Evolutionary conservation across 23 red algal species (phyloP), one percentile per base, ranked within the genome.

Genomic region (Agarophyton chilense): DNA sequence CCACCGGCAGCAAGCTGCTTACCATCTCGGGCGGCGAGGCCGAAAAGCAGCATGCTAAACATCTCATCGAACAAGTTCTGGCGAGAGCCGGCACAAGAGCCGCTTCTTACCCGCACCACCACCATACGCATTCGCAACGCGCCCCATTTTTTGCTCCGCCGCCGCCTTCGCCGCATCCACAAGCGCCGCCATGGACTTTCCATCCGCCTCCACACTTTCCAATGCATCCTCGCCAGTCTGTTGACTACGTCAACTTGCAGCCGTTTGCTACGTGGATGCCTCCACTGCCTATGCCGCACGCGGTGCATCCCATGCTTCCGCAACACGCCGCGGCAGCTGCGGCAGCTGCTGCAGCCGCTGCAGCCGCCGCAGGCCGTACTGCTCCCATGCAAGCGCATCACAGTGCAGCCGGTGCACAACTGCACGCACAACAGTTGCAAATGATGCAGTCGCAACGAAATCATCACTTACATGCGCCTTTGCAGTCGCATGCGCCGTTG

Each of bases 1-100:
- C 65, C 14, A 79, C 85, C 39, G 94, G 79, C 34, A 61, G 61
- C 56, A 96, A 96, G 73, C 94, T 96, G 52, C 80, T 96, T 35
- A 96, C 94, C 22, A 92, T 96, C 33, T 81, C 76, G 9, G 94
- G 94, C 43, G 90, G 86, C 56, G 58, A 72, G 45, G 35, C 49
- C 22, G 56, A 94, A 39, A 81, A 87, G n/a, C 65, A 94, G 63
- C 63, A 81, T 31, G 92, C 92, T 12, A 82, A 77, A 36, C 49
- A 63, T 28, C 92, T 94, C 41, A 94, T 94, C 52, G 46, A 88
- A 35, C 65, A 94, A 24, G 86, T 94, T 19, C 62, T 86, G 43
- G 81, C 53, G 16, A 56, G 81, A 52, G 81, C 64, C 25, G 81
- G 81, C 24, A 41, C 57, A 42, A 52, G 79, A 52, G 49, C 58